These are phyloP conservation scores for Fusarium tjaetaba DNA, from an alignment of 2,329 filamentous ascomycete species.

Conservation along the genomic window DNA sequence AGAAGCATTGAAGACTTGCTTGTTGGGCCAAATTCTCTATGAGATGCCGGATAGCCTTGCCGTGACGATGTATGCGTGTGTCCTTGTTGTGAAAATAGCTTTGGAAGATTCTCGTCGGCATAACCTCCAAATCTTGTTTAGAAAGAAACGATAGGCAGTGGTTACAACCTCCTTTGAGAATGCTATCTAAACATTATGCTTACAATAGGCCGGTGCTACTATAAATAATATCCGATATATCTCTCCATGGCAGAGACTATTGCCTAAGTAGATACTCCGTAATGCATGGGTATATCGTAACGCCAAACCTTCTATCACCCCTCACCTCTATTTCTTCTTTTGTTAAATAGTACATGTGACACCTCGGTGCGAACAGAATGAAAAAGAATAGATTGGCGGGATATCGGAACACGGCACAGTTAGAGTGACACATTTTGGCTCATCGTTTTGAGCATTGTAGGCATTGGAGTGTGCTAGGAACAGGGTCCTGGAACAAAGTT, in stretches of 20 bases:
- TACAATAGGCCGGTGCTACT: background rate
- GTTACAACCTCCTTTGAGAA: background rate
- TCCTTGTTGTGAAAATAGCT: background rate
- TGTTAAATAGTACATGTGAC: constrained; percentile 5
- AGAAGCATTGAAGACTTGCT: background rate
- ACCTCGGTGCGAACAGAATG: constrained; percentile 4
- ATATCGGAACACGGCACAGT: constrained; percentile 10
- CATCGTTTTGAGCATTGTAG: background rate
- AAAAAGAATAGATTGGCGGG: background rate
- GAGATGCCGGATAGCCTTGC: background rate
- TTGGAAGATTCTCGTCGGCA: background rate
- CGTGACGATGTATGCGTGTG: background rate
- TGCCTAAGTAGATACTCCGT: background rate
- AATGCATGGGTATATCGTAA: background rate
- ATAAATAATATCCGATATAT: background rate
- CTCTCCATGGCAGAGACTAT: background rate
- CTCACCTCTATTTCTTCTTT: background rate
- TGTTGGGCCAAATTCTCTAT: background rate
- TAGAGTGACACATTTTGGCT: background rate
- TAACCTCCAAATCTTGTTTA: background rate
- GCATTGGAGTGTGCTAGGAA: background rate
- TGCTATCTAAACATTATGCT: background rate
- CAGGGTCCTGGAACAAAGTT: constrained; percentile 3
- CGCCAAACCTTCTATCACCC: background rate
- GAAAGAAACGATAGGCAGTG: background rate